Evolutionary conservation across 768 basidiomycete species (phyloP), one percentile per base, ranked within the genome.

Genomic region (Mycena epipterygia): DNA sequence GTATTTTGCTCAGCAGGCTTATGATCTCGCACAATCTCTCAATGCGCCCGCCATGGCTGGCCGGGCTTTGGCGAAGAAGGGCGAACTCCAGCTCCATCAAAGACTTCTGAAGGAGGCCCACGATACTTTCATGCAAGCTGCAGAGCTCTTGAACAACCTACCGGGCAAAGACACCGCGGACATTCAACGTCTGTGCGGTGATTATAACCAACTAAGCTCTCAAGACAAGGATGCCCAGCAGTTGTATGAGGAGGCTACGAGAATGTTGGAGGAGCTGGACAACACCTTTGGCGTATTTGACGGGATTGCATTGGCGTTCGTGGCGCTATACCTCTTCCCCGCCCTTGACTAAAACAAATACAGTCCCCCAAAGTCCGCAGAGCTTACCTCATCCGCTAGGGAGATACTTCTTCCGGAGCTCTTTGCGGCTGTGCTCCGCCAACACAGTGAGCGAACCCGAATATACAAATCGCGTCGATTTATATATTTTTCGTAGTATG

Each of bases 1-100:
- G 69, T 96, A 93, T 74, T 97, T 96, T 77, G 86, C 92, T 0
- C 85, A 91, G 44, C 92, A 95, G 76, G 93, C 93, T 1, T 82
- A 87, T n/a, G 89, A 91, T 23, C 82, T 98, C 1, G 94, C 95
- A 0, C 82, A 86, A 53, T 85, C 91, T 8, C 78, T 95, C 14
- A 91, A 90, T 68, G 88, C 92, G 0, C 89, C 92, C 19, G 86
- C 89, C 0, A 81, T 94, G 75, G 79, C 87, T 9, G 88, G 91
- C 25, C 88, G 93, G 12, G 93, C 94, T 0, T 79, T 92, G 32
- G 85, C 90, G 0, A 84, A 87, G 73, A 88, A 89, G 60, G 93
- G 88, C 4, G 94, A 96, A 71, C 83, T 97, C 2, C 85, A 91
- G 52, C 78, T 95, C 6, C 86, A 90, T 53, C 85, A 93, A 71